Conservation (phyloP, 1,139 yeast genomes). For the Spathaspora sp. region DNA sequence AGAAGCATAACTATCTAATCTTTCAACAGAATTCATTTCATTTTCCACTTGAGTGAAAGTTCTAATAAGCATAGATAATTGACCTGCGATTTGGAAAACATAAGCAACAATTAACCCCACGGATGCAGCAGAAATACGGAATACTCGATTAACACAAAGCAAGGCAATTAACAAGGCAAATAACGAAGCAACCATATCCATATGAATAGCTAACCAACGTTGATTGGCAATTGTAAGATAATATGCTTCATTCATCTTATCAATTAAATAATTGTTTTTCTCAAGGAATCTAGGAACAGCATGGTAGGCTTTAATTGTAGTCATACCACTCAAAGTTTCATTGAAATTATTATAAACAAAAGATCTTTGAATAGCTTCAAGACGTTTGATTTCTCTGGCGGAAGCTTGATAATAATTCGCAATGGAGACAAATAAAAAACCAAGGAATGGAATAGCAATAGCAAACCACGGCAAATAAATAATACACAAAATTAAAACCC, state of each 20-base stretch:
- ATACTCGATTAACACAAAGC: constrained; percentile 65
- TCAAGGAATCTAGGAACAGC: constrained; percentile 49
- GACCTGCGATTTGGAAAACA: constrained; percentile 52
- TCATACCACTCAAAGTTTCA: constrained; percentile 72
- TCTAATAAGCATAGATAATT: constrained; percentile 50
- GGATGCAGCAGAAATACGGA: constrained; percentile 61
- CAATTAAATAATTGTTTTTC: constrained; percentile 50
- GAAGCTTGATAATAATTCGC: constrained; percentile 67
- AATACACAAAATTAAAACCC: constrained; percentile 67
- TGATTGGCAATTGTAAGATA: constrained; percentile 68
- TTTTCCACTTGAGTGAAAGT: constrained; percentile 74
- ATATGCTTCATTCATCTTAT: constrained; percentile 75
- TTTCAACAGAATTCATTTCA: constrained; percentile 82
- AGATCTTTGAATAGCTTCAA: constrained; percentile 78
- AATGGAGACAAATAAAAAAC: constrained; percentile 31
- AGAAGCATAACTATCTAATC: constrained; percentile 69
- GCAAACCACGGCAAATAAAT: constrained; percentile 74
- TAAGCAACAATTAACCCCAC: constrained; percentile 72
- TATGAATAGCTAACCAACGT: constrained; percentile 76
- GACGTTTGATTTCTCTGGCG: constrained; percentile 72
- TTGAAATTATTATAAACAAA: constrained; percentile 74
- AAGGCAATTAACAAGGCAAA: constrained; percentile 52
- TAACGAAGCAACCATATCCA: constrained; percentile 55
- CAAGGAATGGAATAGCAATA: constrained; percentile 44
- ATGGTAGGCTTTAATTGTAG: constrained; percentile 66